Conservation (phyloP, 192 early-diverging fungal genomes). For the Backusella circina region DNA sequence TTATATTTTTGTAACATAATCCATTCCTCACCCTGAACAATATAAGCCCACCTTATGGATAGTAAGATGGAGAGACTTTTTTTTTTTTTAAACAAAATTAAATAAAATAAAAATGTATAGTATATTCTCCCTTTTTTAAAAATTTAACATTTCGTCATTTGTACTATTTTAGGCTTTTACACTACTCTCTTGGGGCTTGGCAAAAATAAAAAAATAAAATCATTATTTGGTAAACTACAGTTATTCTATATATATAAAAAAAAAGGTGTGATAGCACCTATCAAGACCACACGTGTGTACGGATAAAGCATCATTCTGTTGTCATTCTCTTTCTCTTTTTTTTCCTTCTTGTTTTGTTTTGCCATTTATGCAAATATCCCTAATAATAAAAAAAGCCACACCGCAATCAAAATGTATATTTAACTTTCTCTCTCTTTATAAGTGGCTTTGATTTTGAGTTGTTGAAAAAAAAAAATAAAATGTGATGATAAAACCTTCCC, state of each 20-base stretch:
- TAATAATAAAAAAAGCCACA: neutral
- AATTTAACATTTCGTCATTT: neutral
- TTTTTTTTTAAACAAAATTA: neutral
- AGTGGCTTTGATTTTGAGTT: neutral
- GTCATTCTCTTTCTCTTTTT: neutral
- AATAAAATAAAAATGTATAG: conserved; percentile 5
- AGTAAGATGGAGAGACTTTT: neutral
- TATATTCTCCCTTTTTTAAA: neutral
- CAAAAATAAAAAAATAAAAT: neutral
- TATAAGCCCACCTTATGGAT: neutral
- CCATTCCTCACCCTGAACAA: neutral
- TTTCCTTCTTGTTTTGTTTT: neutral
- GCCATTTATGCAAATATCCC: neutral
- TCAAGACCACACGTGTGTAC: neutral
- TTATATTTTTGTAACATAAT: conserved; percentile 1
- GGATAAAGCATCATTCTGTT: neutral
- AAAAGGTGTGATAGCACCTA: neutral
- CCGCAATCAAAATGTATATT: too few species aligned
- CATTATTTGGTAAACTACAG: neutral
- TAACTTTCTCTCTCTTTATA: too few species aligned
- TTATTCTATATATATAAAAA: too few species aligned
- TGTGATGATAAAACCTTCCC: neutral
- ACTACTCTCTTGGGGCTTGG: neutral
- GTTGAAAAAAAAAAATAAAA: neutral
- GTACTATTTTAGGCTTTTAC: conserved; percentile 4